Evolutionary conservation across 23 red algal species (phyloP).

Genomic region (Cyanidioschyzon merolae): DNA sequence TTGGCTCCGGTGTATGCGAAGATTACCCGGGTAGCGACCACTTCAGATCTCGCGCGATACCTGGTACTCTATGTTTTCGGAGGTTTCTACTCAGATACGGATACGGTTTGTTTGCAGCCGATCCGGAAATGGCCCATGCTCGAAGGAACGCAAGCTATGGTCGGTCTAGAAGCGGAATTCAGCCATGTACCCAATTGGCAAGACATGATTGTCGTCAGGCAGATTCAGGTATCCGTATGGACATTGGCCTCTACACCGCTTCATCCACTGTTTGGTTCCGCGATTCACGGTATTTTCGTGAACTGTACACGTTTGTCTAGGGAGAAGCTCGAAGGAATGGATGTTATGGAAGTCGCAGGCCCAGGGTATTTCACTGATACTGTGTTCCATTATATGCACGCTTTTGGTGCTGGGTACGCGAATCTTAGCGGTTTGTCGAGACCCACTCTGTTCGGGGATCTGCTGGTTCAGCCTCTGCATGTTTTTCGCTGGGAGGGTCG

Average conservation of each 20-base stretch:
- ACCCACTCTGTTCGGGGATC: not conserved
- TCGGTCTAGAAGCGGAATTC: not conserved
- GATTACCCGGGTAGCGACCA: not conserved
- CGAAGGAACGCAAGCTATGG: not conserved
- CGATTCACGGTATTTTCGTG: not conserved
- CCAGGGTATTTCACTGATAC: not conserved
- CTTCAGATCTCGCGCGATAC: not conserved
- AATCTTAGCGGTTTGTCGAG: not conserved
- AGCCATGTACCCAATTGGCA: not conserved
- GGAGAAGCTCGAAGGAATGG: not conserved
- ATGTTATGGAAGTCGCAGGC: not conserved
- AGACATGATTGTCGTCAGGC: not conserved
- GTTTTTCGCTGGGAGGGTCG: not conserved
- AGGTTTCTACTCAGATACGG: not conserved
- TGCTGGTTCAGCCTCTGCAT: not conserved
- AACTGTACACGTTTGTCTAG: not conserved
- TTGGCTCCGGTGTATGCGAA: not conserved
- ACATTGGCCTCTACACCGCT: not conserved
- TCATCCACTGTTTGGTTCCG: not conserved
- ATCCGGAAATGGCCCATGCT: not conserved
- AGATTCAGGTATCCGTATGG: not conserved
- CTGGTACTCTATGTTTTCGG: not conserved
- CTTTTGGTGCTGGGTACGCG: not conserved
- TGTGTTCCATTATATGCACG: not conserved
- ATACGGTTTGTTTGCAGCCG: not conserved